Percentiles rank a stretch among this genome's conserved stretches.
Conservation (phyloP, 441 rosid species). For the Capsella rubella region DNA sequence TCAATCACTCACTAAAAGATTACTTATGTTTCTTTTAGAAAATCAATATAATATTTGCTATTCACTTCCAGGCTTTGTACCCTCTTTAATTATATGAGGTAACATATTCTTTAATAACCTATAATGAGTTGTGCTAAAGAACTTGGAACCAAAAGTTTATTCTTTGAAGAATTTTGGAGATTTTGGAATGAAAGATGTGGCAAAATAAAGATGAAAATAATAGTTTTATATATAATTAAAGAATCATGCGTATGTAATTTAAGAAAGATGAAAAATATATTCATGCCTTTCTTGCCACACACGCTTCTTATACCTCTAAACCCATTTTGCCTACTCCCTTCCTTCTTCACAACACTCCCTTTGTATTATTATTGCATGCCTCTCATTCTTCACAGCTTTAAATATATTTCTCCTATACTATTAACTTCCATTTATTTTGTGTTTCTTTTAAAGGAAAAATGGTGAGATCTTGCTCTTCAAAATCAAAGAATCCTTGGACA, state of each 20-base stretch:
- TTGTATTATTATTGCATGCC: constrained; percentile 22
- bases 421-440: constrained; percentile 11
- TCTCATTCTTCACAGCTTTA: constrained; percentile 24
- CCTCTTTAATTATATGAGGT: neutral
- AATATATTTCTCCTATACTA: constrained; percentile 11
- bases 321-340: constrained; percentile 46
- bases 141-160: constrained; percentile 14
- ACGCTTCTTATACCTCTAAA: constrained; percentile 50
- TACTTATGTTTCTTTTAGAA: neutral
- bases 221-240: constrained; percentile 7
- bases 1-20: constrained; percentile 1
- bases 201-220: constrained; percentile 18
- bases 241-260: constrained; percentile 44
- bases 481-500: constrained; percentile 54
- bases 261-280: constrained; percentile 36
- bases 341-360: constrained; percentile 43
- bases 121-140: constrained; percentile 14
- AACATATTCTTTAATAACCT: neutral
- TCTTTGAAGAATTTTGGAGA: neutral
- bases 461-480: constrained; percentile 65
- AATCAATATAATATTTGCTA: neutral
- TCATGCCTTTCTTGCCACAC: constrained; percentile 67
- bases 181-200: constrained; percentile 16
- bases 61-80: neutral
- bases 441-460: constrained; percentile 29